These are phyloP conservation scores for Cryptosporidium andersoni DNA, from an alignment of 169 alveolate species.

Conservation along the genomic window DNA sequence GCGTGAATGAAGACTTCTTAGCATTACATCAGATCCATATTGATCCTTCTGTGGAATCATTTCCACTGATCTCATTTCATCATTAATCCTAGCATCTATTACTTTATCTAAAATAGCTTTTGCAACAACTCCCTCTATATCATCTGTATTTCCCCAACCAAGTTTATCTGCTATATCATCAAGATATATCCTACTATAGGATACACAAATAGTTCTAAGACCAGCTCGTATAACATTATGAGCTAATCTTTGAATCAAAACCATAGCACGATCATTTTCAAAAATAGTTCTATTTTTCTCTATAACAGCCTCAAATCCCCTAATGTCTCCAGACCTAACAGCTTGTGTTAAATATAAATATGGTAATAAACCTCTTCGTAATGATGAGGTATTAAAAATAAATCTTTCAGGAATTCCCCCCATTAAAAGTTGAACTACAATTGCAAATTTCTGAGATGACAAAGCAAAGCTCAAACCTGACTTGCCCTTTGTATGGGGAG, in stretches of 20 bases:
- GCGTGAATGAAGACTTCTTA: constrained; percentile 88
- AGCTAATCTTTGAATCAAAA: constrained; percentile 89
- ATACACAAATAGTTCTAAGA: constrained; percentile 88
- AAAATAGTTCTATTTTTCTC: constrained; percentile 79
- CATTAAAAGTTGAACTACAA: constrained; percentile 93
- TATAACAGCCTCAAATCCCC: constrained; percentile 84
- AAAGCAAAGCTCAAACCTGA: constrained; percentile 87
- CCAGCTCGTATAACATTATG: constrained; percentile 95
- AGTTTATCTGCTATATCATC: constrained; percentile 87
- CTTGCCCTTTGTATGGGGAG: constrained; percentile 90
- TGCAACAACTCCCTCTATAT: constrained; percentile 90
- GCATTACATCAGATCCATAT: constrained; percentile 89
- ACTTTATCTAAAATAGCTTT: constrained; percentile 96
- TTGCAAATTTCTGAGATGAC: constrained; percentile 89
- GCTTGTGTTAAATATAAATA: constrained; percentile 90
- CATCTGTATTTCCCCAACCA: constrained; percentile 89
- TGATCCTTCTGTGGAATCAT: constrained; percentile 79
- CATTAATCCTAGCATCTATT: constrained; percentile 91
- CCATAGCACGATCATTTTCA: constrained; percentile 88
- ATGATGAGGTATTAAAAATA: constrained; percentile 84
- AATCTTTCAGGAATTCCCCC: constrained; percentile 96
- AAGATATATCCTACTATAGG: constrained; percentile 90
- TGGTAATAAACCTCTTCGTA: constrained; percentile 86
- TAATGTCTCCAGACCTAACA: constrained; percentile 92
- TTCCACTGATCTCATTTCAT: constrained; percentile 85